A percentile compares a stretch with the other conserved stretches of the same genome.
These are phyloP conservation scores for Globisporangium camurandrum DNA, from an alignment of 352 stramenopile species.

Conservation along the genomic window DNA sequence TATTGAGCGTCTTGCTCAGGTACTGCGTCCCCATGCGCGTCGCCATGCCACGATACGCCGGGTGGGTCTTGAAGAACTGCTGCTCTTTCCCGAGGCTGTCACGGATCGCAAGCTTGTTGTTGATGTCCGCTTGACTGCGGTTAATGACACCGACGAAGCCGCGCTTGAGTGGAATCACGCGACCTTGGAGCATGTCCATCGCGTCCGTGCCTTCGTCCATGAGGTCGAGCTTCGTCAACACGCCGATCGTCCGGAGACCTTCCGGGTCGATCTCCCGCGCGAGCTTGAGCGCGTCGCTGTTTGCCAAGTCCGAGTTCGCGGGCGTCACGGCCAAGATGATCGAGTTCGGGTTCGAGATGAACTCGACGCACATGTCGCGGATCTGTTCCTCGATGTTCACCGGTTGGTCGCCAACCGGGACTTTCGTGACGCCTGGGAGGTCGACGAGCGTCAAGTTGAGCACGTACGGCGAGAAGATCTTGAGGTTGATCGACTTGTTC, in stretches of 20 bases:
- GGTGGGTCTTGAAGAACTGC: constrained; percentile 96
- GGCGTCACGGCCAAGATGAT: constrained; percentile 99
- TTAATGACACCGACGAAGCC: constrained; percentile 99
- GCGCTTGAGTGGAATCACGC: constrained; percentile 95
- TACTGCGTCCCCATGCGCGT: constrained; percentile 95
- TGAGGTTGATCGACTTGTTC: constrained; percentile 98
- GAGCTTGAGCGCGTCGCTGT: constrained; percentile 98
- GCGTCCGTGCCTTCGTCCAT: constrained; percentile 99
- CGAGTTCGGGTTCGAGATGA: constrained; percentile 98
- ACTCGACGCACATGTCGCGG: constrained; percentile 97
- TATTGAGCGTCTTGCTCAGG: constrained; percentile 96
- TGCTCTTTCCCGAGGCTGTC: constrained; percentile 94
- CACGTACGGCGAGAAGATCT: constrained; percentile 97
- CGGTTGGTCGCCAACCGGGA: constrained; percentile 98
- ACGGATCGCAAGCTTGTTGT: constrained; percentile 92
- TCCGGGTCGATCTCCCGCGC: constrained; percentile 89
- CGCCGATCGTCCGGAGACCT: constrained; percentile 96
- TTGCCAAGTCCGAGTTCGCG: constrained; percentile 98
- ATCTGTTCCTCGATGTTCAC: constrained; percentile 99
- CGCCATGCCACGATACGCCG: constrained; percentile 89
- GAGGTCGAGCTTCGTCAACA: constrained; percentile 99
- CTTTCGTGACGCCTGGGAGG: constrained; percentile 97
- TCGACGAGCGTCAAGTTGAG: constrained; percentile 99
- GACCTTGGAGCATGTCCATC: constrained; percentile 93
- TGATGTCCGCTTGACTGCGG: constrained; percentile 98